Base-by-base conservation (phyloP, 352 stramenopile genomes). In the Phytopythium vexans region DNA sequence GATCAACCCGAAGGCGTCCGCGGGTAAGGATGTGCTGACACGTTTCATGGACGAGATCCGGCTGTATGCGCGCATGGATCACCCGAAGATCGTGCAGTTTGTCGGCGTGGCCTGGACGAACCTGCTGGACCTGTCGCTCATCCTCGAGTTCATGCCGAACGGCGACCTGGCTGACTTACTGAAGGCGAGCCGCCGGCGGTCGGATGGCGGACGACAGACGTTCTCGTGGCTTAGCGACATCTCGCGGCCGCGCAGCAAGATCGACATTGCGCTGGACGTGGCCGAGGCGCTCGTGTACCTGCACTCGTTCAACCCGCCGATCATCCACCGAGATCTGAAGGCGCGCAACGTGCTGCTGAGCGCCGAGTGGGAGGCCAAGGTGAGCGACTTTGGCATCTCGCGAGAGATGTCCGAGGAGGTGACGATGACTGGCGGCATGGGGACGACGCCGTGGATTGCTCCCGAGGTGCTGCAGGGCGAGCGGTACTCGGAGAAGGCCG, bases 381-480 rank as follows among this genome's bases (percentile, higher is more conserved):
- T 82, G 14, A 58, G 42, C 6, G 72, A 79, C 50, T 82, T 82
- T 66, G 72, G 72, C 21, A 63, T 77, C 40, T 77, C 66, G 31
- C 72, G 72, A 11, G 44, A 63, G 42, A 4, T 27, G 10, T 85
- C 76, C 0, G 65, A 77, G 42, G 77, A 82, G 34, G 54, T 55
- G 27, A 76, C 67, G 3, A 81, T 77, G 65, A 77, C 74, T n/a
- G 70, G 72, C 1, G 73, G 82, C 37, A 74, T 75, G 41, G 78
- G 79, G 5, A 89, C 79, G 5, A 88, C 86, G 32, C 56, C 85
- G 11, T 89, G 79, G 79, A 88, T 68, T 50, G 82, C 81, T 2
- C 82, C 82, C 1, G 82, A 93, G 61, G 75, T 92, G 15, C 49
- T 93, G 32, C 52, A 67, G 14, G 74, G 74, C 21, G 62, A 87